These are phyloP conservation scores for Termitomyces sp. DNA, from an alignment of 768 basidiomycete species.

Conservation along the genomic window DNA sequence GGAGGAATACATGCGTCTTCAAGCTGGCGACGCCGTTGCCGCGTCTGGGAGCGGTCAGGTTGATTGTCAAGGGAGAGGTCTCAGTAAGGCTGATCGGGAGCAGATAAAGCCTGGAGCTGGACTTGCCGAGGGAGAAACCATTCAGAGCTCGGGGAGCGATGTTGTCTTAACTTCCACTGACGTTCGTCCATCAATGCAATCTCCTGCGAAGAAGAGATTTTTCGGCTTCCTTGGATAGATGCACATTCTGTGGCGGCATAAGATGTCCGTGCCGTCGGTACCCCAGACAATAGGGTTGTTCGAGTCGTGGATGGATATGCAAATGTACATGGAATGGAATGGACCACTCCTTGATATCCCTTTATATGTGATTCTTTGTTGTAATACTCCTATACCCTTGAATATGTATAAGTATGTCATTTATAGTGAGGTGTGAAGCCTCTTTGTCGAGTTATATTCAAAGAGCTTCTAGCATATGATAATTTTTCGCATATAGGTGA, in stretches of 20 bases:
- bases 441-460: background rate
- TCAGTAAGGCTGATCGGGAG: slow-evolving; percentile 28
- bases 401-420: background rate
- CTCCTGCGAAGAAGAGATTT: background rate
- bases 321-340: background rate
- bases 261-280: background rate
- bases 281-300: background rate
- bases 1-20: slow-evolving; percentile 57
- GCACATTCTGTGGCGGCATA: background rate
- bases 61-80: slow-evolving; percentile 12
- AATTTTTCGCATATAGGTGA: background rate
- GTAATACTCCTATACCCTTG: background rate
- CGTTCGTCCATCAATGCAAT: background rate
- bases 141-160: background rate
- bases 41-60: slow-evolving; percentile 4
- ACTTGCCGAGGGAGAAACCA: background rate
- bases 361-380: background rate
- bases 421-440: background rate
- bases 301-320: background rate
- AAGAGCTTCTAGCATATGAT: background rate
- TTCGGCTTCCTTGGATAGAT: background rate
- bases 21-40: slow-evolving; percentile 23
- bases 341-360: background rate
- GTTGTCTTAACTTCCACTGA: background rate
- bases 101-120: background rate